Evolutionary conservation across 2,329 filamentous ascomycete genomes (phyloP).

Genomic region (Myotisia sp.): DNA sequence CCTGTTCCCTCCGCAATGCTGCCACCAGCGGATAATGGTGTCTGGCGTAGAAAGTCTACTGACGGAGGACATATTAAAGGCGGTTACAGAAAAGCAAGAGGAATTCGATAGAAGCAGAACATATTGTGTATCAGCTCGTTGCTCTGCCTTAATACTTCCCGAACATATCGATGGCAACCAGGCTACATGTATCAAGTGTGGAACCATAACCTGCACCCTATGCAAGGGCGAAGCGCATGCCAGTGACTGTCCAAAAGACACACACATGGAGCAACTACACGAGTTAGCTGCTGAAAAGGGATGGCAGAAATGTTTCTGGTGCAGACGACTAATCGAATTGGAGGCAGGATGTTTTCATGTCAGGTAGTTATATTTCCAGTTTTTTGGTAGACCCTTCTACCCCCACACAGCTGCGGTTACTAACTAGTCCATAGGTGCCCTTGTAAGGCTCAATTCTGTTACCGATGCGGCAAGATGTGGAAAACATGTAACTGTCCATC

Average conservation of each 20-base stretch:
- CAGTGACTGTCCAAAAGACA: conserved; percentile 37
- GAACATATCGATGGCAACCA: conserved; percentile 19
- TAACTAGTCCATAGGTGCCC: conserved; percentile 25
- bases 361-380: conserved; percentile 29
- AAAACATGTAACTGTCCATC: conserved; percentile 25
- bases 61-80: conserved; percentile 18
- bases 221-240: conserved; percentile 38
- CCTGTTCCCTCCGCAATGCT: conserved; percentile 44
- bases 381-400: neutral
- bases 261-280: conserved; percentile 27
- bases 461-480: conserved; percentile 33
- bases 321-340: conserved; percentile 37
- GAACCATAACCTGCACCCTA: conserved; percentile 32
- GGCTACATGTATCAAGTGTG: conserved; percentile 34
- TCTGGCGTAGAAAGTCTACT: conserved; percentile 26
- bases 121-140: conserved; percentile 37
- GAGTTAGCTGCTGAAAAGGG: conserved; percentile 28
- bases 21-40: conserved; percentile 30
- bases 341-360: conserved; percentile 43
- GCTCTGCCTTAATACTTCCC: conserved; percentile 35
- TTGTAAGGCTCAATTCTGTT: conserved; percentile 39
- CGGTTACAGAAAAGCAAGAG: conserved; percentile 33
- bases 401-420: neutral
- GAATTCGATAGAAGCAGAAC: conserved; percentile 39
- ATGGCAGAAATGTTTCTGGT: conserved; percentile 41